A percentile compares a stretch with the other conserved stretches of the same genome.
These are phyloP conservation scores for Leccinum huronense DNA, from an alignment of 1,284 basidiomycete species.

Conservation along the genomic window DNA sequence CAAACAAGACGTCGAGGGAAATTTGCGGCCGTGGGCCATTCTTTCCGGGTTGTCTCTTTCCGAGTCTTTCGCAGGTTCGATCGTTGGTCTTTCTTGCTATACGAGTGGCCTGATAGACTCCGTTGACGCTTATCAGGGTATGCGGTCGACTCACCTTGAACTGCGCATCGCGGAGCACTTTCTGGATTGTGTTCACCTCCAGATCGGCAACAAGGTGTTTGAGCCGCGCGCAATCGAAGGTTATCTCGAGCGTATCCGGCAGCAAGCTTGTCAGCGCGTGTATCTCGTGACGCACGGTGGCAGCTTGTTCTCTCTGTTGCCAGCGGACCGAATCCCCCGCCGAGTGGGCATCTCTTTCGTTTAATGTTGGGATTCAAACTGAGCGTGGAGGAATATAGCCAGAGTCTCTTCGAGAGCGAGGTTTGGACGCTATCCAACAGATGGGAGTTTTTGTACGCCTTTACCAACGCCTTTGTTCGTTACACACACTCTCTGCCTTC, in stretches of 20 bases:
- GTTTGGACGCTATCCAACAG: slow-evolving; percentile 40
- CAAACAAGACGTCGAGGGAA: slow-evolving; percentile 59
- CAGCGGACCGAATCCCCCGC: slow-evolving; percentile 63
- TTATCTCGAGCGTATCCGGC: slow-evolving; percentile 70
- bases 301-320: slow-evolving; percentile 61
- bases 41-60: slow-evolving; percentile 70
- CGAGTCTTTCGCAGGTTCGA: slow-evolving; percentile 61
- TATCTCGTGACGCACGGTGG: slow-evolving; percentile 77
- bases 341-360: slow-evolving; percentile 44
- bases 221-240: slow-evolving; percentile 82
- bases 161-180: slow-evolving; percentile 68
- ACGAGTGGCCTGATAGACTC: slow-evolving; percentile 12
- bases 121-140: slow-evolving; percentile 39
- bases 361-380: slow-evolving; percentile 26
- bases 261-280: slow-evolving; percentile 54
- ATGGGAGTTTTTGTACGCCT: slow-evolving; percentile 35
- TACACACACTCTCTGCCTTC: background rate
- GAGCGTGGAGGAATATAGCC: slow-evolving; percentile 32
- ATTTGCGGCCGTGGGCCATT: slow-evolving; percentile 66
- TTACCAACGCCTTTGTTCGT: slow-evolving; percentile 34
- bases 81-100: background rate
- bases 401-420: slow-evolving; percentile 50
- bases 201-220: slow-evolving; percentile 51
- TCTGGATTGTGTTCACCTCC: slow-evolving; percentile 52
- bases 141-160: slow-evolving; percentile 63